Percentiles rank a stretch among this genome's conserved stretches.
Conservation (phyloP, 2,329 filamentous ascomycete species). For the Pleoardoris graminearum region DNA sequence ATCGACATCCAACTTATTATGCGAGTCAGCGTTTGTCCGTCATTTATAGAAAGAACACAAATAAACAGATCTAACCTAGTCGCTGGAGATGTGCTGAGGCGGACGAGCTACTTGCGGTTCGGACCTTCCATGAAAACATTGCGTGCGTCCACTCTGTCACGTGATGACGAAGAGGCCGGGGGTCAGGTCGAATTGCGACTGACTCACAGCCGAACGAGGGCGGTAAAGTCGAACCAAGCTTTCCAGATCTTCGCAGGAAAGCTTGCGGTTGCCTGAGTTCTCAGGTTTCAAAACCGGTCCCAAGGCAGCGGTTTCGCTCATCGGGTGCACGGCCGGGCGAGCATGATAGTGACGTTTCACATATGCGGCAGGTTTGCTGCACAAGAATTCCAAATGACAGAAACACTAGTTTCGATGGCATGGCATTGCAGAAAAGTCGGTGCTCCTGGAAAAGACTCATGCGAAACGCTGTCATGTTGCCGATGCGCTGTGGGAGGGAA, state of each 20-base stretch:
- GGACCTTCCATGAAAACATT: too few species aligned
- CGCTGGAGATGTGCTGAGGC: too few species aligned
- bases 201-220: too few species aligned
- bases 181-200: too few species aligned
- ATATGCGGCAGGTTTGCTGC: neutral
- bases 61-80: too few species aligned
- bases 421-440: neutral
- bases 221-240: constrained; percentile 4
- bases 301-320: neutral
- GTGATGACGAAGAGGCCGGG: too few species aligned
- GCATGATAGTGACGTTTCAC: constrained; percentile 1
- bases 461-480: neutral
- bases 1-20: too few species aligned
- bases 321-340: neutral
- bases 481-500: neutral
- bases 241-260: constrained; percentile 2
- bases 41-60: too few species aligned
- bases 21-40: too few species aligned
- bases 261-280: neutral
- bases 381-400: neutral
- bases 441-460: neutral
- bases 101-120: too few species aligned
- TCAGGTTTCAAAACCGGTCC: constrained; percentile 2
- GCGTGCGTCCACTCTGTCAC: too few species aligned
- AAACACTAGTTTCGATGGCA: neutral